A percentile compares a stretch with the other conserved stretches of the same genome.
Evolutionary conservation across 2,329 filamentous ascomycete genomes (phyloP).

Genomic region (Cordyceps farinosa): DNA sequence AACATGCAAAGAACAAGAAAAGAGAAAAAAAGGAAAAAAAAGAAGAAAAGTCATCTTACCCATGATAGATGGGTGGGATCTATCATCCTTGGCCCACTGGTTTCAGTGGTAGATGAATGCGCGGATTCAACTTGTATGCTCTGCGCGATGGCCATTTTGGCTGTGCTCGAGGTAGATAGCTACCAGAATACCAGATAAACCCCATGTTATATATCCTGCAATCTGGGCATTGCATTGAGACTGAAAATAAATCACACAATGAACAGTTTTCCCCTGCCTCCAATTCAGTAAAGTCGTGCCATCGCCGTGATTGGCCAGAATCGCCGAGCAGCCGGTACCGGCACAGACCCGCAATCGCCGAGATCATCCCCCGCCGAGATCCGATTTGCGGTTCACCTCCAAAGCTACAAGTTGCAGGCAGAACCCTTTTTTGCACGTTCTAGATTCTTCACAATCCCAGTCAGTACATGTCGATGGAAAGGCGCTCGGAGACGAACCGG

Average conservation of each 20-base stretch:
- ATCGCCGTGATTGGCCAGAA: constrained; percentile 17
- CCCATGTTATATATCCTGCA: background rate
- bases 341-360: constrained; percentile 1
- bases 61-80: constrained; percentile 30
- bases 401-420: background rate
- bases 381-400: background rate
- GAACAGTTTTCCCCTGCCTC: background rate
- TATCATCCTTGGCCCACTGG: background rate
- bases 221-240: no score
- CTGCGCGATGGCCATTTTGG: constrained; percentile 5
- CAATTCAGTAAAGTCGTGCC: background rate
- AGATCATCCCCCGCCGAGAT: background rate
- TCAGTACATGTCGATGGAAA: background rate
- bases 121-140: constrained; percentile 24
- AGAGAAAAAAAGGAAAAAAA: no score
- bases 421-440: background rate
- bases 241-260: no score
- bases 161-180: background rate
- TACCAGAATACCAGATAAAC: background rate
- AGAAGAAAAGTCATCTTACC: constrained; percentile 19
- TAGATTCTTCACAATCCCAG: background rate
- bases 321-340: constrained; percentile 11
- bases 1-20: no score
- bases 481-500: constrained; percentile 3
- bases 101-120: background rate